Conservation (phyloP, 805 yeast genomes). For the Teunomyces cretensis region DNA sequence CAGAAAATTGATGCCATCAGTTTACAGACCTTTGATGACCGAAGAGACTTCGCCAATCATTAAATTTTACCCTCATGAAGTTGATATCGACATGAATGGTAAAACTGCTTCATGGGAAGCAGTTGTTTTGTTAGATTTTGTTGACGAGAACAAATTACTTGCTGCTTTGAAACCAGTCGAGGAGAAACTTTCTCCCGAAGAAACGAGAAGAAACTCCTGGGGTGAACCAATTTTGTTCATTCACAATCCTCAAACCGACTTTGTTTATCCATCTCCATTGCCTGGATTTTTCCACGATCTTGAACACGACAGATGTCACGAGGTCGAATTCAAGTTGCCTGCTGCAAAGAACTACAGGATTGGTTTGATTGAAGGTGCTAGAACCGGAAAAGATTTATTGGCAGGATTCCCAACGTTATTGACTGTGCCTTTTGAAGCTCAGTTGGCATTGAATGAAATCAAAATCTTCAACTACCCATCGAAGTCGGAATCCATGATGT, state of each 20-base stretch:
- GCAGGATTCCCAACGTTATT: slow-evolving; percentile 90
- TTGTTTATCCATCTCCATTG: slow-evolving; percentile 69
- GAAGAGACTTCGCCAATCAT: slow-evolving; percentile 82
- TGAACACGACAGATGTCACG: slow-evolving; percentile 76
- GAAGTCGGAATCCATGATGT: slow-evolving; percentile 74
- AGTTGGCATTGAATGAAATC: slow-evolving; percentile 61
- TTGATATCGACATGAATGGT: slow-evolving; percentile 87
- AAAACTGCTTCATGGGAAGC: slow-evolving; percentile 98
- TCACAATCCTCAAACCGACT: slow-evolving; percentile 73
- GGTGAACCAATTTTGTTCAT: slow-evolving; percentile 69
- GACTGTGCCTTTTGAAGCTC: slow-evolving; percentile 60
- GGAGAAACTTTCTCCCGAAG: slow-evolving; percentile 62
- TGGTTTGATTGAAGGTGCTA: slow-evolving; percentile 67
- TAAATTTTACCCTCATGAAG: slow-evolving; percentile 88
- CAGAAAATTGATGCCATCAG: slow-evolving; percentile 69
- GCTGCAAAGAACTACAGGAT: slow-evolving; percentile 43
- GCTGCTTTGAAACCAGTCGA: slow-evolving; percentile 72
- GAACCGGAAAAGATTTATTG: slow-evolving; percentile 63
- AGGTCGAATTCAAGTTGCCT: slow-evolving; percentile 55
- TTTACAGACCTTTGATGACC: slow-evolving; percentile 79
- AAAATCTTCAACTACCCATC: slow-evolving; percentile 84
- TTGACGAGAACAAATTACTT: slow-evolving; percentile 74
- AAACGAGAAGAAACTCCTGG: slow-evolving; percentile 67
- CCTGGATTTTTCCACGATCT: slow-evolving; percentile 76
- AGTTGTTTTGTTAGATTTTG: slow-evolving; percentile 88